Conservation (phyloP, 495 filamentous ascomycete genomes). For the Aspergillus haitiensis region DNA sequence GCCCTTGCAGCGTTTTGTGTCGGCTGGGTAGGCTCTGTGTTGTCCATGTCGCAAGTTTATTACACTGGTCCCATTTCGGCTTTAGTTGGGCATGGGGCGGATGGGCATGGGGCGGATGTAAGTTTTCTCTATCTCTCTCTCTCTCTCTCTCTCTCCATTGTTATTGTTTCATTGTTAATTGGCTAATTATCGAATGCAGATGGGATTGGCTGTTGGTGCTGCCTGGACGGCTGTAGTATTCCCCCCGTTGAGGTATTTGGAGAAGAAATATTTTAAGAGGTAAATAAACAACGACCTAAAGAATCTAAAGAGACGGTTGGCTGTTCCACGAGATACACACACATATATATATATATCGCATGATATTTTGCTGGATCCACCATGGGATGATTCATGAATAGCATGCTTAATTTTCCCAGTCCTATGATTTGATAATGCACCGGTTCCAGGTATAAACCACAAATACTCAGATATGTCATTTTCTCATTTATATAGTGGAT, state of each 20-base stretch:
- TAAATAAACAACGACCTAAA: not conserved
- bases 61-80: constrained; percentile 58
- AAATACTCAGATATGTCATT: no score
- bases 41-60: constrained; percentile 63
- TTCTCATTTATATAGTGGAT: no score
- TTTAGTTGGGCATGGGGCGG: constrained; percentile 30
- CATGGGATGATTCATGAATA: no score
- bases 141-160: not conserved
- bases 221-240: constrained; percentile 37
- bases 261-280: constrained; percentile 24
- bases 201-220: constrained; percentile 39
- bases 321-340: no score
- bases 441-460: no score
- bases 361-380: no score
- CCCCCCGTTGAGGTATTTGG: constrained; percentile 37
- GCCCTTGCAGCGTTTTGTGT: constrained; percentile 57
- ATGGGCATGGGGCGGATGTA: constrained; percentile 21
- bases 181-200: constrained; percentile 7
- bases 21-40: constrained; percentile 62
- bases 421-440: no score
- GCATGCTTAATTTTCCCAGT: no score
- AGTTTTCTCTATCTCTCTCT: not conserved
- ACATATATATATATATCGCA: no score
- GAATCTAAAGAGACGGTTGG: not conserved
- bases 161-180: not conserved